Evolutionary conservation across 345 rosid species (phyloP).

Genomic region (Gossypium sturtianum): DNA sequence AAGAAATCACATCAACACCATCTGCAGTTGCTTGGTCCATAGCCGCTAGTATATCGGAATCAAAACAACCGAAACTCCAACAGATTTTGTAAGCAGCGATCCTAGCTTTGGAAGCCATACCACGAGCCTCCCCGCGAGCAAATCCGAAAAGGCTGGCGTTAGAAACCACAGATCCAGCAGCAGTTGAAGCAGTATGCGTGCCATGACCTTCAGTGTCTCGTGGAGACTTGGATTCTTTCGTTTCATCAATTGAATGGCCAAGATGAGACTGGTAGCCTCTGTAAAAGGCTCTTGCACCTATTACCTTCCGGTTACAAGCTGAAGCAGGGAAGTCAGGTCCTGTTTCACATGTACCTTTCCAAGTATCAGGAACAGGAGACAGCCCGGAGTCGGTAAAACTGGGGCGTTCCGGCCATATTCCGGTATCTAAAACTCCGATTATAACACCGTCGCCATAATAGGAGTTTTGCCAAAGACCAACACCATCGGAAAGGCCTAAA

Average conservation of each 20-base stretch:
- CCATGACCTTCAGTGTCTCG: conserved; percentile 92
- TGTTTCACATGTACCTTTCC: conserved; percentile 69
- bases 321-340: conserved; percentile 57
- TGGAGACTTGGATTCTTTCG: conserved; percentile 55
- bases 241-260: conserved; percentile 29
- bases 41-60: conserved; percentile 86
- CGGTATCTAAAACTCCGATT: conserved; percentile 82
- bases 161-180: conserved; percentile 60
- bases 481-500: conserved; percentile 53
- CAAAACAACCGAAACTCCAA: conserved; percentile 77
- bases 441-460: conserved; percentile 66
- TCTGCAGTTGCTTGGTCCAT: conserved; percentile 84
- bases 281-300: conserved; percentile 73
- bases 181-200: conserved; percentile 86
- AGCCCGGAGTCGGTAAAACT: conserved; percentile 55
- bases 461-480: conserved; percentile 78
- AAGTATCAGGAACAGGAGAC: conserved; percentile 45
- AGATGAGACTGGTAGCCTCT: conserved; percentile 44
- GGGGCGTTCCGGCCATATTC: conserved; percentile 77
- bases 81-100: conserved; percentile 88
- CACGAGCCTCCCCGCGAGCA: conserved; percentile 76
- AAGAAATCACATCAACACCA: conserved; percentile 80
- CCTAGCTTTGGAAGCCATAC: conserved; percentile 81
- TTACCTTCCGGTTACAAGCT: conserved; percentile 66
- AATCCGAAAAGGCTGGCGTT: conserved; percentile 62